phyloP scores from a whole-genome alignment of 2,329 filamentous ascomycete species.

The Amauroascus verrucosus region DNA sequence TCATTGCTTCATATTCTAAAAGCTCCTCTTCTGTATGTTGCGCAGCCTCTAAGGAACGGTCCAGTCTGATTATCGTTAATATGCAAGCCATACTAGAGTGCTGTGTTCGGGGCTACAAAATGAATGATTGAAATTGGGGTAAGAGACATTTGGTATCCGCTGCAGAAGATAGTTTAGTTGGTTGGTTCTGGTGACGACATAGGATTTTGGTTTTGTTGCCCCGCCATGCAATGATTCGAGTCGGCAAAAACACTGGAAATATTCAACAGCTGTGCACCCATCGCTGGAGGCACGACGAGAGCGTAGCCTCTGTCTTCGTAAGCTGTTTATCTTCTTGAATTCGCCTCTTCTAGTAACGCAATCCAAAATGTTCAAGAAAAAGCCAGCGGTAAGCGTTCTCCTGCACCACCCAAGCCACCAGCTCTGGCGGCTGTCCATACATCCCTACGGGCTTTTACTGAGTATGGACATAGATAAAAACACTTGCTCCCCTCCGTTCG shows the following conservation, averaged over 20 bases:
- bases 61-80: too few relatives aligned
- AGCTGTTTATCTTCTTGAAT: background rate
- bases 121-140: too few relatives aligned
- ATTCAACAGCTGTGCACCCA: too few relatives aligned
- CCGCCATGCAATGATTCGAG: background rate
- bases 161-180: too few relatives aligned
- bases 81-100: too few relatives aligned
- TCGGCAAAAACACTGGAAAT: too few relatives aligned
- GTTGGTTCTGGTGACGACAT: background rate
- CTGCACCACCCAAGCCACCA: background rate
- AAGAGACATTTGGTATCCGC: too few relatives aligned
- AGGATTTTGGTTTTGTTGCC: background rate
- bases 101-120: too few relatives aligned
- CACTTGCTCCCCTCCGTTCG: slow-evolving; percentile 54
- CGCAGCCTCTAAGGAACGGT: too few relatives aligned
- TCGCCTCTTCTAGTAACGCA: background rate
- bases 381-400: slow-evolving; percentile 42
- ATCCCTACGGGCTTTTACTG: background rate
- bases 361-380: slow-evolving; percentile 54
- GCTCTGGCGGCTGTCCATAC: background rate
- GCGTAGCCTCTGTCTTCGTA: background rate
- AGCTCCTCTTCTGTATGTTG: too few relatives aligned
- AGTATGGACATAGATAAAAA: slow-evolving; percentile 46
- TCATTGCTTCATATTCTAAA: too few relatives aligned
- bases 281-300: background rate